Conservation (phyloP, 164 flowering plant genomes). For the Berberis thunbergii region DNA sequence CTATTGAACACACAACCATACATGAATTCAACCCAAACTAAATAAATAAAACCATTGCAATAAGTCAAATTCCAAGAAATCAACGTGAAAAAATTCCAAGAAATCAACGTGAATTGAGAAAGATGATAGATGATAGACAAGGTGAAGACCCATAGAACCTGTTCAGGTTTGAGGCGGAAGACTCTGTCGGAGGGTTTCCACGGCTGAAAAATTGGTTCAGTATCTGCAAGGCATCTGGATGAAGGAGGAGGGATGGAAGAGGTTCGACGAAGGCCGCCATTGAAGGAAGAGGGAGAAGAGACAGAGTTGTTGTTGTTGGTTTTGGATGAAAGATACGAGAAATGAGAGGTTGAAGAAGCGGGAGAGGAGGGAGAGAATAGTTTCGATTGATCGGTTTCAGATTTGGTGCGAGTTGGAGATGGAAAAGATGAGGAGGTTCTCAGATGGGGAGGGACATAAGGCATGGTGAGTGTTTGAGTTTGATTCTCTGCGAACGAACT, state of each 20-base stretch:
- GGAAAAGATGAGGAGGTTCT: constrained; percentile 9
- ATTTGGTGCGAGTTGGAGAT: background rate
- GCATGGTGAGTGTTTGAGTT: background rate
- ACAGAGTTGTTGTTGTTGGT: too few relatives aligned
- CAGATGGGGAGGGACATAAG: constrained; percentile 45
- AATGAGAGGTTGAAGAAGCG: too few relatives aligned
- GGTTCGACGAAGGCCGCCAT: background rate
- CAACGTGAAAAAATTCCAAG: too few relatives aligned
- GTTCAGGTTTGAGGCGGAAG: constrained; percentile 25
- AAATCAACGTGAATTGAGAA: background rate
- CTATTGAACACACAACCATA: too few relatives aligned
- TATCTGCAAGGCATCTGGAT: constrained; percentile 14
- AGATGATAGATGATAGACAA: background rate
- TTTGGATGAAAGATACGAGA: too few relatives aligned
- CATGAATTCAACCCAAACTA: too few relatives aligned
- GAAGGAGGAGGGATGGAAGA: background rate
- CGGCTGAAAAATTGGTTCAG: constrained; percentile 27
- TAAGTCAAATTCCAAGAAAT: background rate
- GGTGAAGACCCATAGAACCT: constrained; percentile 10
- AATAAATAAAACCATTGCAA: too few relatives aligned
- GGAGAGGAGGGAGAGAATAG: constrained; percentile 9
- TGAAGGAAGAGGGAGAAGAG: background rate
- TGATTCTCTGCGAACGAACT: background rate
- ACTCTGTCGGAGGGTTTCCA: constrained; percentile 45
- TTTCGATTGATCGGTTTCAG: constrained; percentile 12